Evolutionary conservation across 1,284 basidiomycete genomes (phyloP).

Genomic region (Ceratobasidium sp.): DNA sequence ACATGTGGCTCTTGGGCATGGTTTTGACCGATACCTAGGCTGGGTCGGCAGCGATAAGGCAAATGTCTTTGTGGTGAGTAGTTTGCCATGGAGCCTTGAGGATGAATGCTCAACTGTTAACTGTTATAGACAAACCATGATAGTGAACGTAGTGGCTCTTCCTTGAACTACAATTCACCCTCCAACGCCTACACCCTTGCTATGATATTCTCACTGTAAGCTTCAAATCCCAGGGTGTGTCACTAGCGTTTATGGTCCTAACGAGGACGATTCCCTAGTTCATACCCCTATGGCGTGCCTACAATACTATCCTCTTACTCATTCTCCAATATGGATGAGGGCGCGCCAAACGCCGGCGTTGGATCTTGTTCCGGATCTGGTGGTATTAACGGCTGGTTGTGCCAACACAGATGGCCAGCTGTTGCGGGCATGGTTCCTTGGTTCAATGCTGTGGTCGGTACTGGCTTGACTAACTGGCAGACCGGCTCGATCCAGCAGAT

Average conservation of each 20-base stretch:
- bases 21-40: constrained; percentile 50
- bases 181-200: constrained; percentile 68
- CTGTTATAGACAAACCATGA: constrained; percentile 62
- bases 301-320: constrained; percentile 43
- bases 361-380: constrained; percentile 41
- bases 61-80: constrained; percentile 65
- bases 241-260: neutral
- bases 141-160: constrained; percentile 69
- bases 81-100: neutral
- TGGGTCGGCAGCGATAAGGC: constrained; percentile 64
- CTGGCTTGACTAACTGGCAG: constrained; percentile 38
- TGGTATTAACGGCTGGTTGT: constrained; percentile 43
- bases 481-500: constrained; percentile 40
- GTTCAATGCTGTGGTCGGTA: constrained; percentile 30
- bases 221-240: no score
- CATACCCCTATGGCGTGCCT: constrained; percentile 43
- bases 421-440: constrained; percentile 43
- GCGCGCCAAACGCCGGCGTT: constrained; percentile 41
- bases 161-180: constrained; percentile 65
- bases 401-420: constrained; percentile 43
- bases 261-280: neutral
- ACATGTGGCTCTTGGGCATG: neutral
- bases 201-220: constrained; percentile 65
- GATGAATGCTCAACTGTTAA: neutral
- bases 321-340: constrained; percentile 41